These are phyloP conservation scores for Athelia sp. DNA, from an alignment of 1,284 basidiomycete species.

Conservation along the genomic window DNA sequence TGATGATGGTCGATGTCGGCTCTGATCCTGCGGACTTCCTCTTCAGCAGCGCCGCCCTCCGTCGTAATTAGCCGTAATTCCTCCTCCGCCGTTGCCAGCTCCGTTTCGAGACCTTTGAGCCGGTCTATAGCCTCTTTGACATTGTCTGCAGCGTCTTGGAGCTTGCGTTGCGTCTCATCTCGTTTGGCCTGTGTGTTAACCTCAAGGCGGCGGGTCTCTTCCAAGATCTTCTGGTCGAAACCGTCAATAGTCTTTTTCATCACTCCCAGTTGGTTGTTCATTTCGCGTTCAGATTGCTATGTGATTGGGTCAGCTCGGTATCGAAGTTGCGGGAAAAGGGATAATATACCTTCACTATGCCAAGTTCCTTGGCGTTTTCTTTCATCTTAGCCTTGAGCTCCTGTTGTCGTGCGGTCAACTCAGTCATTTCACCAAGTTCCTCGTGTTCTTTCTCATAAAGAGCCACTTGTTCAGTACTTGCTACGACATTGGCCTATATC, in stretches of 20 bases:
- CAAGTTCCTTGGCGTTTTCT: conserved; percentile 39
- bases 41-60: conserved; percentile 29
- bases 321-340: conserved; percentile 1
- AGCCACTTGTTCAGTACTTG: conserved; percentile 41
- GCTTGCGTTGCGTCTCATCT: conserved; percentile 46
- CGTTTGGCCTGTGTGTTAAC: conserved; percentile 56
- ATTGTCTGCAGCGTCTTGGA: conserved; percentile 37
- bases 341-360: conserved; percentile 40
- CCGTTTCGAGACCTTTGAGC: conserved; percentile 25
- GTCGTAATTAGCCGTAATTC: conserved; percentile 26
- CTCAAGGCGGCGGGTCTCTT: conserved; percentile 52
- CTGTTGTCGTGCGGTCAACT: conserved; percentile 41
- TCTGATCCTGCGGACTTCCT: conserved; percentile 25
- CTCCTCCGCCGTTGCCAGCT: conserved; percentile 24
- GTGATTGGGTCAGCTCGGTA: neutral
- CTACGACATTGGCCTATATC: conserved; percentile 31
- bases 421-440: conserved; percentile 46
- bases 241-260: conserved; percentile 42
- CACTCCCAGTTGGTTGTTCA: conserved; percentile 36
- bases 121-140: conserved; percentile 31
- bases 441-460: conserved; percentile 41
- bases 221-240: conserved; percentile 47
- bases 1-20: conserved; percentile 37
- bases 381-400: conserved; percentile 41
- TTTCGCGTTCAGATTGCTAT: conserved; percentile 44